Conservation (phyloP, 176 grass and related monocot species). For the Pontederia crassipes region DNA sequence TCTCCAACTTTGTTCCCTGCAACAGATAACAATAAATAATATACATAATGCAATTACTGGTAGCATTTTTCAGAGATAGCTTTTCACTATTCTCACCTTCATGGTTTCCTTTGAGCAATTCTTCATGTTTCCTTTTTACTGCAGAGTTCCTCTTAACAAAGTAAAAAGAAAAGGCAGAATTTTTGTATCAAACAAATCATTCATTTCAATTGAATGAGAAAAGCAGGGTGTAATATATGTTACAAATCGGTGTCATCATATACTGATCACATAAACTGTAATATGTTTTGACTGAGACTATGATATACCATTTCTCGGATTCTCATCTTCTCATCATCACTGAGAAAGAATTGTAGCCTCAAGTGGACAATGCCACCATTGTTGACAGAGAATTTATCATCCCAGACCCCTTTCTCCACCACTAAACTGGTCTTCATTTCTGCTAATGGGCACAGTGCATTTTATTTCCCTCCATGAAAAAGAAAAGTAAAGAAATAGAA, state of each 20-base stretch:
- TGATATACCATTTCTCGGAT: slow-evolving; percentile 29
- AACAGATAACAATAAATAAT: not conserved
- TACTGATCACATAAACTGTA: slow-evolving; percentile 9
- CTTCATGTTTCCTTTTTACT: slow-evolving; percentile 26
- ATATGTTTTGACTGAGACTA: not conserved
- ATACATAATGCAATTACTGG: not conserved
- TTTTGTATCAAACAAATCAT: not conserved
- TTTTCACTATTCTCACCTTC: slow-evolving; percentile 9
- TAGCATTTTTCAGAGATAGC: not conserved
- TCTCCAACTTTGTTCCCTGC: not conserved
- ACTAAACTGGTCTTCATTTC: slow-evolving; percentile 27
- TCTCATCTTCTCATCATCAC: slow-evolving; percentile 27
- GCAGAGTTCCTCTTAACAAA: slow-evolving; percentile 31
- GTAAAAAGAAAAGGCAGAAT: not conserved
- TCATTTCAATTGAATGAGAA: not conserved
- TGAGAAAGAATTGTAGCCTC: slow-evolving; percentile 31
- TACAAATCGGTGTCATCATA: not conserved
- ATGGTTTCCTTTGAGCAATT: slow-evolving; percentile 22
- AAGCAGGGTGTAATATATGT: not conserved
- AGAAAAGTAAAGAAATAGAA: not conserved
- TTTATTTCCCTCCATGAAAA: no score
- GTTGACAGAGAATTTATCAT: slow-evolving; percentile 24
- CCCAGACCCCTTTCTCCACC: slow-evolving; percentile 29
- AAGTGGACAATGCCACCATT: slow-evolving; percentile 18
- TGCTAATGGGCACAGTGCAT: slow-evolving; percentile 2